phyloP scores from a whole-genome alignment of 2,329 filamentous ascomycete genomes.

The Ceratocystis papillata region DNA sequence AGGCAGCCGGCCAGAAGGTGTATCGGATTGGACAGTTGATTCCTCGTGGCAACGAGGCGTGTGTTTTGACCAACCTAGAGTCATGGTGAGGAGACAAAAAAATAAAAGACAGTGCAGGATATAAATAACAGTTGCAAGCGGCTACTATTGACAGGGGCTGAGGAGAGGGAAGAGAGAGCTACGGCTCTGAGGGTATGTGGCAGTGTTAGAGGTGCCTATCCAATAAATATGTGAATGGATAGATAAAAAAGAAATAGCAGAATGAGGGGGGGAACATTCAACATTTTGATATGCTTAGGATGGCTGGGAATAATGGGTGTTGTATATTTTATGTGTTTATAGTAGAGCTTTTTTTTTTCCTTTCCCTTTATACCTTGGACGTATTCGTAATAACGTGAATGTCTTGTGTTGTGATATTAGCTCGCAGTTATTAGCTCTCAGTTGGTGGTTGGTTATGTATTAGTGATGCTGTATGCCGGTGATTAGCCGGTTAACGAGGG shows the following conservation, averaged over 20 bases:
- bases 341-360: neutral
- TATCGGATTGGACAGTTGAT: conserved; percentile 64
- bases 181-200: neutral
- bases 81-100: conserved; percentile 19
- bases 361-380: neutral
- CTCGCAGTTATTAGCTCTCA: neutral
- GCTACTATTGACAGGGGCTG: neutral
- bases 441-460: neutral
- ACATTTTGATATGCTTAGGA: neutral
- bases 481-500: neutral
- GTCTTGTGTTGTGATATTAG: neutral
- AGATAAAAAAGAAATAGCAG: neutral
- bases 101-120: neutral
- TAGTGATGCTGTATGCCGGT: neutral
- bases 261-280: neutral
- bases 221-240: neutral
- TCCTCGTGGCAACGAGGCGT: conserved; percentile 36
- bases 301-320: conserved; percentile 5
- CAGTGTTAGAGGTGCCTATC: neutral
- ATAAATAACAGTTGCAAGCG: too few relatives aligned
- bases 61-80: conserved; percentile 24
- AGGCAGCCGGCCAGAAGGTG: conserved; percentile 62
- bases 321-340: conserved; percentile 6
- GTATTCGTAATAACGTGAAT: neutral
- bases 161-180: neutral